These are phyloP conservation scores for Dictyostelium discoideum DNA, from an alignment of 78 protist species.

Conservation along the genomic window DNA sequence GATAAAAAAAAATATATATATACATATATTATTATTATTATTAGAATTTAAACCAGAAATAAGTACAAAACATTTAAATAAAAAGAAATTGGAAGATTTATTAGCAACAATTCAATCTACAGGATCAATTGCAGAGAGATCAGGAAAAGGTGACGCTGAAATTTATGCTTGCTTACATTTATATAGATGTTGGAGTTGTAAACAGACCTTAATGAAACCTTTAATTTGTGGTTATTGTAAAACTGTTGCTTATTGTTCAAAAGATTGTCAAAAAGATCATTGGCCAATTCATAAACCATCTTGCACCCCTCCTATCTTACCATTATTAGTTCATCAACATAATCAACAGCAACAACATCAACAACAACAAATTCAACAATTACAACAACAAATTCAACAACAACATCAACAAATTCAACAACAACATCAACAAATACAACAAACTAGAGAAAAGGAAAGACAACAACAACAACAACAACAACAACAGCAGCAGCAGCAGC, in stretches of 20 bases:
- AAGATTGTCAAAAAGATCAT: conserved; percentile 59
- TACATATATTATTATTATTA: no score
- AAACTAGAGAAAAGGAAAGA: not conserved
- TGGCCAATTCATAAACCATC: conserved; percentile 12
- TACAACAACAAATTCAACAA: not conserved
- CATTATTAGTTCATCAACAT: not conserved
- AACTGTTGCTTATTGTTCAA: conserved; percentile 65
- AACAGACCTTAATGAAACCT: conserved; percentile 53
- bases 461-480: not conserved
- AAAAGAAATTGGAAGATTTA: conserved; percentile 36
- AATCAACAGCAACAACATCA: not conserved
- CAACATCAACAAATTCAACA: not conserved
- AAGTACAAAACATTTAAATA: not conserved
- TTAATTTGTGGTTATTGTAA: conserved; percentile 57
- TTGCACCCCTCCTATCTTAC: conserved; percentile 15
- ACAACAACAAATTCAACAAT: not conserved
- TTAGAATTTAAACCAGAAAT: not conserved
- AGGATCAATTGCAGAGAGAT: conserved; percentile 1
- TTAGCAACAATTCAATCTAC: conserved; percentile 28
- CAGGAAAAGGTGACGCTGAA: conserved; percentile 60
- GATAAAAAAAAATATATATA: no score
- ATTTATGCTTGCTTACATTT: conserved; percentile 42
- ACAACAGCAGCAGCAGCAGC: not conserved
- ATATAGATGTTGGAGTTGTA: conserved; percentile 37
- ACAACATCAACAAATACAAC: not conserved